Evolutionary conservation across 202 grass and related monocot genomes (phyloP), one percentile per base, ranked within the genome.

Genomic region (Saccharum hybrid): DNA sequence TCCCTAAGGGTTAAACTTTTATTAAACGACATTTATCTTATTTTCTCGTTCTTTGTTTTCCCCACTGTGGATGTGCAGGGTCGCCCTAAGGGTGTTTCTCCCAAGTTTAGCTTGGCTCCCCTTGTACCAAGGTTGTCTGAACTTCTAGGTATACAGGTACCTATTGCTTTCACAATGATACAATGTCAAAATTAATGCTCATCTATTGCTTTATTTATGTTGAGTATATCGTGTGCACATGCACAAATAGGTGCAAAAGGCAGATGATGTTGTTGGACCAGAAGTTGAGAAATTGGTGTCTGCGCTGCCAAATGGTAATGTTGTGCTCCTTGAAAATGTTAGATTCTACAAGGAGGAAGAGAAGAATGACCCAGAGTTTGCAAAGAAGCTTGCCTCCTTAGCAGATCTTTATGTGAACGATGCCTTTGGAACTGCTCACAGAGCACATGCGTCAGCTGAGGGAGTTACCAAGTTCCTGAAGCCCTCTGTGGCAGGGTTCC

Each of bases 281-380:
- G 88, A 90, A 66, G 91, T 94, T 64, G 86, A 90, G 75, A 88
- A 90, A 66, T 72, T 87, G 80, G 88, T 94, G 22, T 88, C 88
- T 84, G 74, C 80, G 57, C 41, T 94, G 33, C 76, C 91, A 74
- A 89, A 94, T 74, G 91, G 91, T 40, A 63, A 86, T 78, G 76
- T 94, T 62, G 61, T 94, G 26, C 89, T 94, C 38, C 88, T 94
- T 54, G 88, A 94, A 76, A 94, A 94, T 81, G 88, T 94, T 38
- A 88, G 88, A 71, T 94, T 94, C 68, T 94, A 94, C 63, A 91
- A 91, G 75, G 88, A 94, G 75, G 91, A 94, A 71, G 91, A 94
- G 83, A 90, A 88, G 79, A 94, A 94, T 63, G 91, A 94, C 10
- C 91, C 86, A 57, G 91, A 90, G 78, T 94, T 94, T 52, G 91